Base-by-base conservation (phyloP, 176 grass and related monocot genomes). In the Secale cereale region DNA sequence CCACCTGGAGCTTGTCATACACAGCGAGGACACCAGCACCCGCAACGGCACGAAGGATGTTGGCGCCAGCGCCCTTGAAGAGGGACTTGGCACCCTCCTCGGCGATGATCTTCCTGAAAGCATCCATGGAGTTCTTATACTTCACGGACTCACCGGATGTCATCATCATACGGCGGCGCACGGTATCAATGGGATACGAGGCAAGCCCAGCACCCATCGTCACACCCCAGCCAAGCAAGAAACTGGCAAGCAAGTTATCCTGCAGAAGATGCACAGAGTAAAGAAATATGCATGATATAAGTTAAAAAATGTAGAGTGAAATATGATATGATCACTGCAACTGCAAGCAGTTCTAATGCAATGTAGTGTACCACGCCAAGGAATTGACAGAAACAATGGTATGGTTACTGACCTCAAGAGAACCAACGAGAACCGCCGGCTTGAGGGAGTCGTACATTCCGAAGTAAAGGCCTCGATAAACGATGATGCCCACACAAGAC, bases 141-240 rank as follows among this genome's bases (percentile, higher is more conserved):
- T 98, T 95, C 40, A 98, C 95, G 1, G 91, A 89, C 45, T 95
- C 95, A 54, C 95, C 95, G 15, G 95, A 98, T 6, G 95, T 98
- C 95, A 98, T 98, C 95, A 98, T 98, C 95, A 98, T 98, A 54
- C 95, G 83, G 90, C 95, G 95, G 43, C 95, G 93, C 81, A 98
- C 93, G 0, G 95, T 98, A 59, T 98, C 95, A 31, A 95, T 88
- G 22, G 95, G 95, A 82, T 98, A 98, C 4, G 95, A 98, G 23
- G 95, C 95, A 31, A 98, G 91, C 65, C 95, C 95, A 10, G 95
- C 95, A 41, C 95, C 95, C 0, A 87, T 98, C 32, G 95, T 98
- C 59, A 98, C 90, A 36, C 95, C 57, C 93, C 93, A 98, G 77
- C 93, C 95, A 23, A 98, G 83, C 0, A 77, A 81, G 4, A 98